Base-by-base conservation (phyloP, 768 basidiomycete genomes). In the Butyriboletus loyo region DNA sequence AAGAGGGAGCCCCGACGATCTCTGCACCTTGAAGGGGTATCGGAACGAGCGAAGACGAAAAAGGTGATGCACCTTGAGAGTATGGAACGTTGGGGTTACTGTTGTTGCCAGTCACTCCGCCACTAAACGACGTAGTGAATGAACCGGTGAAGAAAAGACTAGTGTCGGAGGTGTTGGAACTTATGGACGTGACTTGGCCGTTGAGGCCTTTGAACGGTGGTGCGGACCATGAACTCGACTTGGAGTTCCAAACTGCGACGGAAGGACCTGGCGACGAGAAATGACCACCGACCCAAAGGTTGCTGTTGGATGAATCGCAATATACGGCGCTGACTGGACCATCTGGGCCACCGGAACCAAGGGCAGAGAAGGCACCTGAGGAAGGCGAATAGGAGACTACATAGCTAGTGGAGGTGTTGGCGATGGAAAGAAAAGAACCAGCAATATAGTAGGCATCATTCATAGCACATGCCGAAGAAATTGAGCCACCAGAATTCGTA, bases 131-230 rank as follows among this genome's bases (percentile, higher is more conserved):
- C 3, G 90, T 87, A 50, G 87, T 61, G 75, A 99, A 99, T 13
- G 87, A 86, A 35, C 97, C 97, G 0, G 88, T 80, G 64, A 98
- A 94, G 66, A 94, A 87, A 49, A 98, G 72, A 56, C 87, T 89
- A 13, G 77, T 73, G 49, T 79, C 77, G 48, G 90, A 85, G 32
- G 84, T 73, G 60, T 89, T 89, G 28, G 86, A 72, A 32, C 83
- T 77, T 63, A 98, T 97, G 42, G 89, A 87, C 25, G 75, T 67
- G 49, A 98, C 91, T 59, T 79, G 75, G 9, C 81, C 79, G 35
- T 80, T 73, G 36, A 99, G 75, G 31, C 95, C 94, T 39, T 77
- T 78, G 71, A 99, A 98, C 17, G 87, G 86, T 3, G 92, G 78
- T 22, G 82, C 71, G 9, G 82, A 77, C 94, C 95, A 98, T 2